A percentile compares a stretch with the other conserved stretches of the same genome.
These are phyloP conservation scores for Russula griseocarnosa DNA, from an alignment of 768 basidiomycete species.

Conservation along the genomic window DNA sequence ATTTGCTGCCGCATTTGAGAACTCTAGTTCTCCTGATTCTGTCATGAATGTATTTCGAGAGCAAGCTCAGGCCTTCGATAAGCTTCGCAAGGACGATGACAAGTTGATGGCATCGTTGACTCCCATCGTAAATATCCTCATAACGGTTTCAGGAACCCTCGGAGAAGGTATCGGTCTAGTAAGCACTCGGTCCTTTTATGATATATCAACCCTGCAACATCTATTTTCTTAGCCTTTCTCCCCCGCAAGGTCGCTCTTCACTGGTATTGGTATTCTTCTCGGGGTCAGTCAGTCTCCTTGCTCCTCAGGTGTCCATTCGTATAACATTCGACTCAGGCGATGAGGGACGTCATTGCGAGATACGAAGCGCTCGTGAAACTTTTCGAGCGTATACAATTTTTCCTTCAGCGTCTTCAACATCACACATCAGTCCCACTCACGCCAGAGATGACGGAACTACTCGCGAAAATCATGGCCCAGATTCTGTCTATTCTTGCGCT, in stretches of 20 bases:
- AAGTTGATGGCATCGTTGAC: neutral
- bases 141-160: neutral
- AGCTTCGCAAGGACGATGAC: neutral
- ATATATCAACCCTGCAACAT: neutral
- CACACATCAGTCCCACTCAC: neutral
- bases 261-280: neutral
- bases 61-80: neutral
- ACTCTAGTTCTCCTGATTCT: neutral
- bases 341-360: neutral
- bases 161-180: neutral
- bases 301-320: neutral
- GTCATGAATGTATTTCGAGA: neutral
- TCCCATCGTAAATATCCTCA: neutral
- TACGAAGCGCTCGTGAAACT: neutral
- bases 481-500: neutral
- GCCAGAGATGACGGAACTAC: neutral
- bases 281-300: neutral
- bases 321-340: neutral
- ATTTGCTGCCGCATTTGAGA: neutral
- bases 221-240: neutral
- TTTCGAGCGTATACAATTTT: neutral
- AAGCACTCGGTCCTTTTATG: neutral
- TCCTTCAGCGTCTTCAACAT: neutral
- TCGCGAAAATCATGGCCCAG: neutral
- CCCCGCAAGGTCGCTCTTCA: neutral